A percentile compares a stretch with the other conserved stretches of the same genome.
These are phyloP conservation scores for Agrocybe chaxingu DNA, from an alignment of 768 basidiomycete species.

Conservation along the genomic window DNA sequence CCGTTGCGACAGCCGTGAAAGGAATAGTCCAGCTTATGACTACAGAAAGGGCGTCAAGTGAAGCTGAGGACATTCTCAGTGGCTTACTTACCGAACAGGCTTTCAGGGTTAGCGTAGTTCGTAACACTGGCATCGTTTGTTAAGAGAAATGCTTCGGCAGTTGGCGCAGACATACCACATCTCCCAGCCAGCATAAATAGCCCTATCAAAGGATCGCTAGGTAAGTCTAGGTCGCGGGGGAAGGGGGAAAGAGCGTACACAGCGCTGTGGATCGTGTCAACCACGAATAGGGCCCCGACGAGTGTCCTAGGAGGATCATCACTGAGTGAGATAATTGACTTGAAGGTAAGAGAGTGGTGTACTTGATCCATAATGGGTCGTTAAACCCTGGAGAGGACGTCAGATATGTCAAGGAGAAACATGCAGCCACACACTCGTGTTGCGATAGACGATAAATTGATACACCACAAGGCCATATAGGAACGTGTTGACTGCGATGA, in stretches of 20 bases:
- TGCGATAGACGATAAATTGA: slow-evolving; percentile 37
- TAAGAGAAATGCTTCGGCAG: neutral
- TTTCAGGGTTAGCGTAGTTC: slow-evolving; percentile 35
- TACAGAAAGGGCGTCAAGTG: slow-evolving; percentile 12
- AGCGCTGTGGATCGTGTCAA: slow-evolving; percentile 34
- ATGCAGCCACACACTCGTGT: slow-evolving; percentile 21
- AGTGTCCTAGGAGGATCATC: slow-evolving; percentile 20
- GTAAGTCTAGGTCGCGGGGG: neutral
- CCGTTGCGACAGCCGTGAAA: slow-evolving; percentile 45
- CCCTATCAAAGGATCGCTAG: slow-evolving; percentile 13
- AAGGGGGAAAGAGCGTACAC: slow-evolving; percentile 22
- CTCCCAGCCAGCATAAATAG: slow-evolving; percentile 30
- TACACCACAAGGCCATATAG: slow-evolving; percentile 40
- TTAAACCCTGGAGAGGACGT: slow-evolving; percentile 27
- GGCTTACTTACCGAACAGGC: slow-evolving; percentile 27
- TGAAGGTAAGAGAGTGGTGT: neutral
- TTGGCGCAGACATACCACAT: slow-evolving; percentile 19
- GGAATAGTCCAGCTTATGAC: slow-evolving; percentile 46
- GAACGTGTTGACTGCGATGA: slow-evolving; percentile 25
- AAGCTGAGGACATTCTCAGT: neutral
- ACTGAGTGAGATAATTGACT: neutral
- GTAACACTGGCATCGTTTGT: slow-evolving; percentile 28
- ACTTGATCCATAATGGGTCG: slow-evolving; percentile 34
- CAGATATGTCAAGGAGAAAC: neutral
- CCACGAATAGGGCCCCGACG: slow-evolving; percentile 30